These are phyloP conservation scores for Apophysomyces trapeziformis DNA, from an alignment of 371 early-diverging fungal species.

Conservation along the genomic window DNA sequence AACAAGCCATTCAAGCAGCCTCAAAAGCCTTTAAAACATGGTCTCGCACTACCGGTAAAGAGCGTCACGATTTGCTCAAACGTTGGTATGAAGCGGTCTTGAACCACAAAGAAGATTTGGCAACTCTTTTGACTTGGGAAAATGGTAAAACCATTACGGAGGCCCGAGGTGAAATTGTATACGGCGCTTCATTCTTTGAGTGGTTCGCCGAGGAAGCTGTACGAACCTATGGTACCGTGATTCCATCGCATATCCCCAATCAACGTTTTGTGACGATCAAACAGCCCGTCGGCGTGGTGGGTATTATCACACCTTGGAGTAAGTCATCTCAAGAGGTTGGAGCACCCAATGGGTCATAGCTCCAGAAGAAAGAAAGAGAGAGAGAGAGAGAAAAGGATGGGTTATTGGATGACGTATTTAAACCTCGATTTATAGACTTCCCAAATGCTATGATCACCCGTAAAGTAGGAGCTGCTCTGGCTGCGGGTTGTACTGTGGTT, in stretches of 20 bases:
- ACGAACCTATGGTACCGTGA: conserved; percentile 79
- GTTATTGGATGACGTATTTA: not conserved
- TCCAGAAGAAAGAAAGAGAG: too few species aligned
- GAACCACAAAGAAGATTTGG: conserved; percentile 76
- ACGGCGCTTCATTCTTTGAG: conserved; percentile 78
- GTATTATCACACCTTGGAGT: conserved; percentile 93
- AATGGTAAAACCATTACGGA: conserved; percentile 70
- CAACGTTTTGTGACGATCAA: conserved; percentile 73
- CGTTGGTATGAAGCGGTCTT: conserved; percentile 75
- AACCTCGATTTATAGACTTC: conserved; percentile 61
- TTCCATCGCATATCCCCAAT: conserved; percentile 64
- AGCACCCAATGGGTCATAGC: too few species aligned
- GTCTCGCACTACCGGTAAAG: conserved; percentile 67
- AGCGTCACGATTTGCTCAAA: conserved; percentile 63
- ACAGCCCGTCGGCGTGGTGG: conserved; percentile 88
- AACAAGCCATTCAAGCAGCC: conserved; percentile 65
- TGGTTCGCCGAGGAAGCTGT: conserved; percentile 92
- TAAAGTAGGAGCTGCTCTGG: conserved; percentile 82
- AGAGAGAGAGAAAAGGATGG: not conserved
- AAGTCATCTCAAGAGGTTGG: conserved; percentile 22
- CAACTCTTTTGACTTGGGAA: conserved; percentile 77
- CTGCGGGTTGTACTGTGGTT: conserved; percentile 80
- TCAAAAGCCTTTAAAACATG: conserved; percentile 63
- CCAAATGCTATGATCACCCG: conserved; percentile 92
- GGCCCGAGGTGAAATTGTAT: conserved; percentile 76